Percentiles rank a stretch among this genome's conserved stretches.
Conservation (phyloP, 305 asterid species). For the Fraxinus sp. region DNA sequence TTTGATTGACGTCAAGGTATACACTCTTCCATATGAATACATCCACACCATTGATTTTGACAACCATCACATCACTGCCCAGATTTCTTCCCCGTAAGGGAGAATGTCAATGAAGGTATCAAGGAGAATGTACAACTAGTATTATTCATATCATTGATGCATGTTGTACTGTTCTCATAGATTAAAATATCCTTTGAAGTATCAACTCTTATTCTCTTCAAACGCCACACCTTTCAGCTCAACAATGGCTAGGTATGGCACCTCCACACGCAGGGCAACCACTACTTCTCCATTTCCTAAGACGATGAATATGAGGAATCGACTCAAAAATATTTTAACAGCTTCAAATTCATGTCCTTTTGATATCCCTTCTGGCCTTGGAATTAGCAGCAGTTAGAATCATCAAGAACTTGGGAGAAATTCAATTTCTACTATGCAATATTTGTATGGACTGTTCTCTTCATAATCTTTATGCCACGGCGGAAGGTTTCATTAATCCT, state of each 20-base stretch:
- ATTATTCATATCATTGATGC: neutral
- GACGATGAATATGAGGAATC: slow-evolving; percentile 17
- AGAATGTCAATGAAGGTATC: too few species aligned
- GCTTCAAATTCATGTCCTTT: slow-evolving; percentile 47
- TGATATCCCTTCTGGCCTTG: slow-evolving; percentile 47
- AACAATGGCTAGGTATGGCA: slow-evolving; percentile 40
- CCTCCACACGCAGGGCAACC: slow-evolving; percentile 45
- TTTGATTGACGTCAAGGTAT: too few species aligned
- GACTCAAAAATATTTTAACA: slow-evolving; percentile 18
- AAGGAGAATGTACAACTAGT: too few species aligned
- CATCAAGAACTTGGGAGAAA: slow-evolving; percentile 33
- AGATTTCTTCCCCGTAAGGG: too few species aligned
- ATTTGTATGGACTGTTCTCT: slow-evolving; percentile 57
- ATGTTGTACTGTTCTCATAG: neutral
- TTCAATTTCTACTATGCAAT: slow-evolving; percentile 42
- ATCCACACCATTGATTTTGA: too few species aligned
- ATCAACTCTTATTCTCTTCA: neutral
- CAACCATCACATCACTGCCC: too few species aligned
- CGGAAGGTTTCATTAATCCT: slow-evolving; percentile 53
- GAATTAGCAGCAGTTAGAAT: slow-evolving; percentile 56
- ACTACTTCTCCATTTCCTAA: slow-evolving; percentile 24
- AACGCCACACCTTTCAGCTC: neutral
- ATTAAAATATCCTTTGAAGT: neutral
- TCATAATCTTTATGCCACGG: slow-evolving; percentile 51
- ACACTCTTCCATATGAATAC: too few species aligned